phyloP scores from a whole-genome alignment of 805 yeast genomes.

The Metschnikowia proteae region DNA sequence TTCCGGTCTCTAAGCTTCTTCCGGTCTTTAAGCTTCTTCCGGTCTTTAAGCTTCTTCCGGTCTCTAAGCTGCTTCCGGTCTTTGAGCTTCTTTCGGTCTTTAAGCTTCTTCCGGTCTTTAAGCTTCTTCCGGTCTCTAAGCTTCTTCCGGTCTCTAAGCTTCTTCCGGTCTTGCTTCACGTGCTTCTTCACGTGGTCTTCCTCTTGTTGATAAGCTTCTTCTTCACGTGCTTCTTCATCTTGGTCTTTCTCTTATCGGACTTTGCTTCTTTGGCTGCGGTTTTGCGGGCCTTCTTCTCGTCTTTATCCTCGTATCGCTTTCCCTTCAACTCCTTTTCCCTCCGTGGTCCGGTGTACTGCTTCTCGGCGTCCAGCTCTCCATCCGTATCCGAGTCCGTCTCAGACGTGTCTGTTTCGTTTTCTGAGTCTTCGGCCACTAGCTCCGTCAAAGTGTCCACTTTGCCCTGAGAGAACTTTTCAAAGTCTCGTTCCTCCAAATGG shows the following conservation, averaged over 20 bases:
- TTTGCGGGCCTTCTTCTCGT: constrained; percentile 70
- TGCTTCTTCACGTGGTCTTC: constrained; percentile 16
- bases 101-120: background rate
- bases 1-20: background rate
- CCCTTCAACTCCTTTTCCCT: constrained; percentile 48
- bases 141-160: no score
- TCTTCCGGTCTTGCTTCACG: background rate
- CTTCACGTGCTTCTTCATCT: constrained; percentile 79
- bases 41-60: background rate
- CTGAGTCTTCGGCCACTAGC: constrained; percentile 38
- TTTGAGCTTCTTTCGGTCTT: background rate
- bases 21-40: no score
- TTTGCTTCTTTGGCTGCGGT: constrained; percentile 72
- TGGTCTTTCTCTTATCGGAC: constrained; percentile 73
- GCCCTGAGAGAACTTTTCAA: constrained; percentile 72
- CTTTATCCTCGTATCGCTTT: constrained; percentile 77
- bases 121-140: background rate
- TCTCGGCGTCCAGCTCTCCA: constrained; percentile 29
- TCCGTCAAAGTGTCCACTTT: constrained; percentile 74
- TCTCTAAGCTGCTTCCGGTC: background rate
- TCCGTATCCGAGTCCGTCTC: constrained; percentile 18
- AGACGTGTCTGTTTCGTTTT: constrained; percentile 3
- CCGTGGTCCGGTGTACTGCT: constrained; percentile 20
- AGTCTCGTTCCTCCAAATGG: constrained; percentile 87
- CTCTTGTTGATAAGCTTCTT: constrained; percentile 62